Conservation (phyloP, 208 protist genomes). For the Trypanosoma boissoni region DNA sequence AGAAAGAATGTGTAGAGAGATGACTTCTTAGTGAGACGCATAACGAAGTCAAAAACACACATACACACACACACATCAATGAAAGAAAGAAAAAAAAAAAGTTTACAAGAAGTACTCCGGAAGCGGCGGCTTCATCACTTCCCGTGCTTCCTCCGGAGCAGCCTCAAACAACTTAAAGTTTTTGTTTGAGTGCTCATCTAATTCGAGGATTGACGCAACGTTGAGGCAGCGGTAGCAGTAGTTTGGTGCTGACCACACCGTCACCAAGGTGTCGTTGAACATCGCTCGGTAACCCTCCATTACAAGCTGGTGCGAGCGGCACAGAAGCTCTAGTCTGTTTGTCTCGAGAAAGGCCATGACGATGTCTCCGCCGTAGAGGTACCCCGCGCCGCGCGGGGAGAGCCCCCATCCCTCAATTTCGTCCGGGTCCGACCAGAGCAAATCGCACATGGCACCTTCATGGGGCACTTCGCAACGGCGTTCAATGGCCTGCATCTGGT, state of each 20-base stretch:
- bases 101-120: constrained; percentile 85
- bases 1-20: no score
- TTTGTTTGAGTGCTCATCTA: constrained; percentile 97
- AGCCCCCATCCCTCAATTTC: constrained; percentile 96
- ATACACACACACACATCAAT: no score
- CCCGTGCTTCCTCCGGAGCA: constrained; percentile 93
- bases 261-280: constrained; percentile 94
- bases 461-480: constrained; percentile 98
- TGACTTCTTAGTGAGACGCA: no score
- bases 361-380: constrained; percentile 98
- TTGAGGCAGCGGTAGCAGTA: constrained; percentile 98
- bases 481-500: constrained; percentile 95
- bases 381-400: constrained; percentile 98
- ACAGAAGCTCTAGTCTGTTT: constrained; percentile 95
- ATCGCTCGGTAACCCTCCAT: constrained; percentile 95
- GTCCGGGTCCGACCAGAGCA: constrained; percentile 98
- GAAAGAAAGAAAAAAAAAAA: no score
- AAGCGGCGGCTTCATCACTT: constrained; percentile 59
- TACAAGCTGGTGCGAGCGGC: constrained; percentile 95
- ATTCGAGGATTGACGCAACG: constrained; percentile 97
- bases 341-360: constrained; percentile 93
- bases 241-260: constrained; percentile 96
- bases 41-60: no score
- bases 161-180: constrained; percentile 99
- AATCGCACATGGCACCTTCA: constrained; percentile 98